A percentile compares a stretch with the other conserved stretches of the same genome.
Conservation (phyloP, 176 grass and related monocot genomes). For the Carex scoparia region DNA sequence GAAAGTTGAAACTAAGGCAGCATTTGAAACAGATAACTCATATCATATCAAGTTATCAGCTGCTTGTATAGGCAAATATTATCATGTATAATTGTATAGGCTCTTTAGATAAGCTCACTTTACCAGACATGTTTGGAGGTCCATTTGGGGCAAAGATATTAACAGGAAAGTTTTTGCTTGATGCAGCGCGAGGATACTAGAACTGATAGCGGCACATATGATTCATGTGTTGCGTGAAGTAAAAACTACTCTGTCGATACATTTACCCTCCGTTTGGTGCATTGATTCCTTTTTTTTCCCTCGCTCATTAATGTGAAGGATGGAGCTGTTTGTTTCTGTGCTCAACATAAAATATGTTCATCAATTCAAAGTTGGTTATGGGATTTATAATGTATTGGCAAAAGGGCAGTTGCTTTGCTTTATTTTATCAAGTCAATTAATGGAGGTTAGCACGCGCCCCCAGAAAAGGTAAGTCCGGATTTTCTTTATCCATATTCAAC, state of each 20-base stretch:
- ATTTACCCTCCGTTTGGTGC: not conserved
- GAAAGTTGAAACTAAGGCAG: not conserved
- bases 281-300: not conserved
- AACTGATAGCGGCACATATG: no score
- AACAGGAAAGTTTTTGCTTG: no score
- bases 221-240: no score
- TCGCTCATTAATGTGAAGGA: not conserved
- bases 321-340: not conserved
- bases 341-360: not conserved
- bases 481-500: not conserved
- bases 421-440: not conserved
- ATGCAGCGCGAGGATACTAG: no score
- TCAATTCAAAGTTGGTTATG: not conserved
- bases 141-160: not conserved
- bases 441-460: not conserved
- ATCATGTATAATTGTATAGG: not conserved
- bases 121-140: not conserved
- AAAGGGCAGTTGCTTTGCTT: not conserved
- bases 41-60: conserved; percentile 7
- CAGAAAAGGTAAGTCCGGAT: not conserved
- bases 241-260: no score
- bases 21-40: conserved; percentile 1
- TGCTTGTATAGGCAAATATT: not conserved
- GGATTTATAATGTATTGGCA: not conserved
- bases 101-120: not conserved